Evolutionary conservation across 805 yeast genomes (phyloP), one percentile per base, ranked within the genome.

Genomic region (Lachancea lanzarotensis): DNA sequence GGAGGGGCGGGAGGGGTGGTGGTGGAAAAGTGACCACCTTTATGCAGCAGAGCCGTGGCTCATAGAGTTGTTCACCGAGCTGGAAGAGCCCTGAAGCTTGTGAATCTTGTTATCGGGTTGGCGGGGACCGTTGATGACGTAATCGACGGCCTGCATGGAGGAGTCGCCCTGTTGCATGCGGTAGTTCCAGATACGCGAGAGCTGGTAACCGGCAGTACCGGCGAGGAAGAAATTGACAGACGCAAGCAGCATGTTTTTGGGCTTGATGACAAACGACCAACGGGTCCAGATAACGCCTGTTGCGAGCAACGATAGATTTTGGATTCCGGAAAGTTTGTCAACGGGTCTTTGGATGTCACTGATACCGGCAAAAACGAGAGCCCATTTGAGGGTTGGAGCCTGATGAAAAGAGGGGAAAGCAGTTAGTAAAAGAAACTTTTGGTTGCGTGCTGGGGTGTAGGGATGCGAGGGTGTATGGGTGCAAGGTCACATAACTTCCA

Each of bases 271-370:
- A 68, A 90, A 78, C 13, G 96, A 89, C 98, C 98, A 91, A 66
- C 98, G 80, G 30, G 98, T 91, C 98, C 98, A 91, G 57, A 91
- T 88, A 43, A 79, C 79, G 45, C 97, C 98, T 1, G 98, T 91
- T 38, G 90, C 89, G 56, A 85, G 75, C 46, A 91, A 73, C 1
- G 98, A 95, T 46, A 60, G 49, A 25, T 55, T 60, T 45, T 66
- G 70, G 19, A 95, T 82, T 46, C 97, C 96, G 31, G 93, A 82
- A 40, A 91, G 74, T 57, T 82, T 82, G 59, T 91, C 96, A 33
- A 88, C 96, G 1, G 98, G 98, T 69, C 98, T 82, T 51, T 78
- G 74, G 51, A 84, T 70, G 66, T 91, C 98, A 59, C 75, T 82
- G 50, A 87, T 73, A 46, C 98, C 98, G 13, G 98, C 98, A 55